Evolutionary conservation across 1,139 yeast species (phyloP), one percentile per base, ranked within the genome.

Genomic region (Geotrichum siamense): DNA sequence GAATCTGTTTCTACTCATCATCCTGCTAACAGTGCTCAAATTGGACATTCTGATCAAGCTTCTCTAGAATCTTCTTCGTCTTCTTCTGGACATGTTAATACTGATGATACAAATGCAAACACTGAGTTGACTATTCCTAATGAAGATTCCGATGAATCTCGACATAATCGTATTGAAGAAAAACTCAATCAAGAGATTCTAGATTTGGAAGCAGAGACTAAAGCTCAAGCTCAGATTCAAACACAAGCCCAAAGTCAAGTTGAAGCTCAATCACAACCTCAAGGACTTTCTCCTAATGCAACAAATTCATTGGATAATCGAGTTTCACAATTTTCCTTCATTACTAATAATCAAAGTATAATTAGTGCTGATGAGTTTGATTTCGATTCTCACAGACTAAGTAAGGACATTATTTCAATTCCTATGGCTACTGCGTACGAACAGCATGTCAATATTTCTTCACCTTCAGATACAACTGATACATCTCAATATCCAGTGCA

Each of bases 261-360:
- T n/a, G n/a, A n/a, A n/a, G n/a, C n/a, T n/a, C n/a, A n/a, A n/a
- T n/a, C n/a, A n/a, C n/a, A 31, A 10, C 5, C 39, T 15, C 17
- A 8, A 6, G n/a, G 32, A 6, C 32, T 8, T 8, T 8, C 26
- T 23, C 26, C 21, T n/a, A 15, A n/a, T 6, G 25, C 15, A 8
- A 4, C 3, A 15, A 19, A 13, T 19, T 13, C 36, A 12, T 9
- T n/a, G 16, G 22, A 15, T 16, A 19, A 27, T 17, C 34, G 38
- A n/a, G 8, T 25, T 3, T 39, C 43, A 2, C 38, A 31, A 25
- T 31, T 39, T 21, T 39, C 43, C 15, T 39, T 39, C 17, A 25
- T 17, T 12, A 19, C 19, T 5, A 13, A 4, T 15, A 21, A 30
- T 4, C 21, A 19, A 4, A 16, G 9, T 6, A 17, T 12, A 12